These are phyloP conservation scores for Irpex sp. DNA, from an alignment of 1,284 basidiomycete species.

Conservation along the genomic window DNA sequence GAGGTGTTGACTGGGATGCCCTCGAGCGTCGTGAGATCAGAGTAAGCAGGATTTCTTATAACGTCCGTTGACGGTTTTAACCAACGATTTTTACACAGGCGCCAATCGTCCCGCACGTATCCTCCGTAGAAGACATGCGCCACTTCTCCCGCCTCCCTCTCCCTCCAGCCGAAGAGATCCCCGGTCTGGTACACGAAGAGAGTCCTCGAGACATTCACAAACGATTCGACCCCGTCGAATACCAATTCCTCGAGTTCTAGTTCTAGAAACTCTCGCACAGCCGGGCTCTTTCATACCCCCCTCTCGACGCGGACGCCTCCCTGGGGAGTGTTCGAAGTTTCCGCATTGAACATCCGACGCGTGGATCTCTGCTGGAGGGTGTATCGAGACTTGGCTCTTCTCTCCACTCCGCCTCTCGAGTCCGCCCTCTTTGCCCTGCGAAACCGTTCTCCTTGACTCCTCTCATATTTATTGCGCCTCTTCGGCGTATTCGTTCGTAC, in stretches of 20 bases:
- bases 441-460: too few relatives aligned
- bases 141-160: constrained; percentile 76
- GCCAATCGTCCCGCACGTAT: constrained; percentile 77
- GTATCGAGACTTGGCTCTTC: neutral
- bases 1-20: constrained; percentile 88
- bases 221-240: constrained; percentile 61
- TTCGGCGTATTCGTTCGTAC: too few relatives aligned
- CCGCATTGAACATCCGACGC: neutral
- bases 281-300: neutral
- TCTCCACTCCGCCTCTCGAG: neutral
- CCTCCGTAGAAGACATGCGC: constrained; percentile 74
- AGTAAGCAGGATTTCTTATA: constrained; percentile 33
- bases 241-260: constrained; percentile 74
- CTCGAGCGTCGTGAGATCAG: constrained; percentile 76
- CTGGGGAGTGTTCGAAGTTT: neutral
- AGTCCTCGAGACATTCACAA: constrained; percentile 50
- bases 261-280: neutral
- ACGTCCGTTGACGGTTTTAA: too few relatives aligned
- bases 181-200: constrained; percentile 67
- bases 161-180: constrained; percentile 74
- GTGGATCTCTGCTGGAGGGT: neutral
- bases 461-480: too few relatives aligned
- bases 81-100: constrained; percentile 43
- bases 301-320: neutral
- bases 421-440: neutral